These are phyloP conservation scores for Ciborinia camelliae DNA, from an alignment of 2,329 filamentous ascomycete species.

Conservation along the genomic window DNA sequence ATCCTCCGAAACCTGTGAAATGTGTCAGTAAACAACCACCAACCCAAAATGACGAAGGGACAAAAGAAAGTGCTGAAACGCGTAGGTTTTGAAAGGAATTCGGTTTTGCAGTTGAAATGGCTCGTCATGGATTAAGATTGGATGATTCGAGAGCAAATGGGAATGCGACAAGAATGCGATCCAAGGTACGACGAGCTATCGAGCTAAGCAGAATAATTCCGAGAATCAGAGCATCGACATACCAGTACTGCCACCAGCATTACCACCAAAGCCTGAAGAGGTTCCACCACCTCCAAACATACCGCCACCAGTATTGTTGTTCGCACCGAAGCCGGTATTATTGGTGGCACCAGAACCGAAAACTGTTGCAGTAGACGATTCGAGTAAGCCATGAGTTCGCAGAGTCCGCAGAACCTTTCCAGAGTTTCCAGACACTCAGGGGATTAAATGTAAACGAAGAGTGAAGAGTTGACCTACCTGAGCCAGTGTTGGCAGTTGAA, in stretches of 20 bases:
- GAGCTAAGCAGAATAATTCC: slow-evolving; percentile 27
- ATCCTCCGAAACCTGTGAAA: slow-evolving; percentile 44
- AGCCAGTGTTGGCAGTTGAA: slow-evolving; percentile 30
- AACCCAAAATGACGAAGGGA: background rate
- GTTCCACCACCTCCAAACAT: slow-evolving; percentile 38
- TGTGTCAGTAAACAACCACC: slow-evolving; percentile 25
- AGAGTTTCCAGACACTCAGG: background rate
- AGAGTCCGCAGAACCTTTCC: slow-evolving; percentile 16
- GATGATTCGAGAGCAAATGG: slow-evolving; percentile 14
- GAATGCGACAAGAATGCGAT: slow-evolving; percentile 18
- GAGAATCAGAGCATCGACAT: slow-evolving; percentile 36
- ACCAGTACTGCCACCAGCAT: slow-evolving; percentile 38
- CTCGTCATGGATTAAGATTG: background rate
- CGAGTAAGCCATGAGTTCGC: slow-evolving; percentile 38
- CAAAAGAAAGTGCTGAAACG: background rate
- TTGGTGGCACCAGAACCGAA: slow-evolving; percentile 41
- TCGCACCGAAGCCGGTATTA: slow-evolving; percentile 42
- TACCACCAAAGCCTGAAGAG: slow-evolving; percentile 36
- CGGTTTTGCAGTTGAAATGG: background rate
- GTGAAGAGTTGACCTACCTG: slow-evolving; percentile 37
- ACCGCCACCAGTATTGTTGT: slow-evolving; percentile 39
- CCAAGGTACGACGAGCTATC: slow-evolving; percentile 20
- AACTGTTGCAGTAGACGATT: slow-evolving; percentile 38
- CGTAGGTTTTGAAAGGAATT: background rate
- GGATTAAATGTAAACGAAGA: slow-evolving; percentile 14